Percentiles rank a stretch among this genome's conserved stretches.
Conservation (phyloP, 1,139 yeast species). For the Sugiyamaella sp. region DNA sequence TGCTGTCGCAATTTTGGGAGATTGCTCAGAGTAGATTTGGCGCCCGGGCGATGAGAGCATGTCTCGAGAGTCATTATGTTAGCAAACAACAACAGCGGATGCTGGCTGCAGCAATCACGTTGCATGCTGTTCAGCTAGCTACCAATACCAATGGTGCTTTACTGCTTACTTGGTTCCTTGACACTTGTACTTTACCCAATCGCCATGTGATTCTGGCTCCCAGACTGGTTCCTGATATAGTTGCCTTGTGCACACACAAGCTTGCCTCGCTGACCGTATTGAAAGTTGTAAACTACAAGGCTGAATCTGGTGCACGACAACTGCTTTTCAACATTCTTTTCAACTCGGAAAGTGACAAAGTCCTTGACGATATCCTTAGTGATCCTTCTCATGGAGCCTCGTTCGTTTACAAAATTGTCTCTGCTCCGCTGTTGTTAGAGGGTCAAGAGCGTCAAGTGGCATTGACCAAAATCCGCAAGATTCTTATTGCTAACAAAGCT, state of each 20-base stretch:
- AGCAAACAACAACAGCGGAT: slow-evolving; percentile 70
- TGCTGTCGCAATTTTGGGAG: slow-evolving; percentile 75
- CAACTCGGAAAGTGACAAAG: slow-evolving; percentile 40
- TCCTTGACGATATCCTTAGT: slow-evolving; percentile 56
- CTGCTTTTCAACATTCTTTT: slow-evolving; percentile 66
- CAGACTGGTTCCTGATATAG: slow-evolving; percentile 63
- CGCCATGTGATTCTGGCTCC: slow-evolving; percentile 60
- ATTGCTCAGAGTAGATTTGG: slow-evolving; percentile 92
- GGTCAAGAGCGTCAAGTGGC: slow-evolving; percentile 59
- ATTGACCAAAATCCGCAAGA: slow-evolving; percentile 60
- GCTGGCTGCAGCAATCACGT: slow-evolving; percentile 78
- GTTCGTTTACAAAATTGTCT: slow-evolving; percentile 73
- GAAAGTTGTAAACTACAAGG: slow-evolving; percentile 69
- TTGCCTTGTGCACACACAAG: slow-evolving; percentile 75
- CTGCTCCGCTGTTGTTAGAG: slow-evolving; percentile 37
- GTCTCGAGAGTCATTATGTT: slow-evolving; percentile 74
- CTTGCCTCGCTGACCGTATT: slow-evolving; percentile 82
- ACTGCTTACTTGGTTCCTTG: slow-evolving; percentile 91
- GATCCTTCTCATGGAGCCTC: slow-evolving; percentile 71
- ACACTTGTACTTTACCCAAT: slow-evolving; percentile 71
- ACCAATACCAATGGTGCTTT: slow-evolving; percentile 87
- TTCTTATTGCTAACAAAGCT: slow-evolving; percentile 61
- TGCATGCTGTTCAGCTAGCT: slow-evolving; percentile 78
- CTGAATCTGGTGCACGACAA: slow-evolving; percentile 64
- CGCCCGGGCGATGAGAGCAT: slow-evolving; percentile 91